Conservation (phyloP, 805 yeast genomes). For the Lachancea cidri region DNA sequence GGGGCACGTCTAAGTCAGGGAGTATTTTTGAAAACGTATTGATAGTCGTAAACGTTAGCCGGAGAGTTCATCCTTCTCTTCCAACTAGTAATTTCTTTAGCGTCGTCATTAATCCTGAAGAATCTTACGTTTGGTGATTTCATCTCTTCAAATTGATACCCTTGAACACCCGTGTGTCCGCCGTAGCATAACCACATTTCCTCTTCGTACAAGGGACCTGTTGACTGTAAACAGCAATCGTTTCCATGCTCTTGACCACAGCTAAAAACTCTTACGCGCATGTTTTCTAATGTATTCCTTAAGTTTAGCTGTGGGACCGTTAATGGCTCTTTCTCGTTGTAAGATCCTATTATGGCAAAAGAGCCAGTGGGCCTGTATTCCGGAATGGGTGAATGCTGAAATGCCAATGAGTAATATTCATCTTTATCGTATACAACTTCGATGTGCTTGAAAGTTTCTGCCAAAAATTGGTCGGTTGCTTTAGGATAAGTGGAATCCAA, state of each 20-base stretch:
- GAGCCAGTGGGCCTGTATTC: slow-evolving; percentile 43
- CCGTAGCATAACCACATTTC: slow-evolving; percentile 62
- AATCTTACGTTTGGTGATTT: slow-evolving; percentile 44
- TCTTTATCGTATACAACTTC: slow-evolving; percentile 4
- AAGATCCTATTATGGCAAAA: slow-evolving; percentile 38
- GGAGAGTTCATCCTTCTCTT: slow-evolving; percentile 49
- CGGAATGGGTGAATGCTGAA: slow-evolving; percentile 62
- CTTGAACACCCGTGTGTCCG: slow-evolving; percentile 63
- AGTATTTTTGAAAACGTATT: slow-evolving; percentile 24
- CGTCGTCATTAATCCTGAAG: slow-evolving; percentile 43
- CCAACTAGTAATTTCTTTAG: slow-evolving; percentile 50
- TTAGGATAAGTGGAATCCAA: slow-evolving; percentile 10
- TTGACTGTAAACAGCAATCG: slow-evolving; percentile 51
- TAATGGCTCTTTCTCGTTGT: slow-evolving; percentile 22
- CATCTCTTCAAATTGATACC: slow-evolving; percentile 49
- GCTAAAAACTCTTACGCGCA: slow-evolving; percentile 49
- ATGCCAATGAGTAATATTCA: slow-evolving; percentile 46
- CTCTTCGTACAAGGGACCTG: slow-evolving; percentile 11
- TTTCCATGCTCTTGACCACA: slow-evolving; percentile 71
- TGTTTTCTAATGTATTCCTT: slow-evolving; percentile 35
- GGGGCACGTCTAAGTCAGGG: too few species aligned
- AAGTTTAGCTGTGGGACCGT: slow-evolving; percentile 30
- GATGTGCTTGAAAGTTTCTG: slow-evolving; percentile 1
- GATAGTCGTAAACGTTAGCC: slow-evolving; percentile 39
- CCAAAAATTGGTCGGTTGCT: slow-evolving; percentile 1